Evolutionary conservation across 148 eudicot genomes (phyloP).

Genomic region (Mesembryanthemum crystallinum): DNA sequence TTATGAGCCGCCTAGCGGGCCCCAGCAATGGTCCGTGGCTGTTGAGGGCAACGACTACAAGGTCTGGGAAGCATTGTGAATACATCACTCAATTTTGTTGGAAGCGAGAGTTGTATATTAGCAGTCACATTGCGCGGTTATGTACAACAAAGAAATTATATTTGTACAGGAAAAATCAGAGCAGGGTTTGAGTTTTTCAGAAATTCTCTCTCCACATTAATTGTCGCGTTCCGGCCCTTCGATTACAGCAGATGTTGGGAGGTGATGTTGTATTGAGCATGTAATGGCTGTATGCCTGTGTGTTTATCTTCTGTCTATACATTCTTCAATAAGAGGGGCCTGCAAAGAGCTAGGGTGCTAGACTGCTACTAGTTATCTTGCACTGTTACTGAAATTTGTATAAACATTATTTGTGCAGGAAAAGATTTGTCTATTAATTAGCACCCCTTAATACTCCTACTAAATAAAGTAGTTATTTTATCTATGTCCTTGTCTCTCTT

Average conservation of each 20-base stretch:
- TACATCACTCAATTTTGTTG: background rate
- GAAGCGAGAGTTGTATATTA: slow-evolving; percentile 13
- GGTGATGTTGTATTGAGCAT: background rate
- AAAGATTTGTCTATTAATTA: too few species aligned
- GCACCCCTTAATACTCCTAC: too few species aligned
- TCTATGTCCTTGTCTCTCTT: too few species aligned
- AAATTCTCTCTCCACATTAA: slow-evolving; percentile 5
- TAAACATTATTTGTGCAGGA: too few species aligned
- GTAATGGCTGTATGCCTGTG: background rate
- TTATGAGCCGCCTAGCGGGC: slow-evolving; percentile 62
- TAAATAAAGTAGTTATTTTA: too few species aligned
- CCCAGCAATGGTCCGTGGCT: slow-evolving; percentile 64
- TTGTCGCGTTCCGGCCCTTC: background rate
- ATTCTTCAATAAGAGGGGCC: slow-evolving; percentile 5
- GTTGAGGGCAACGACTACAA: slow-evolving; percentile 75
- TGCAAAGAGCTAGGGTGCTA: background rate
- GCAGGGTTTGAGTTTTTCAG: background rate
- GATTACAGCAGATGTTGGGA: background rate
- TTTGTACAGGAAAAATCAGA: background rate
- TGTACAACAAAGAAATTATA: background rate
- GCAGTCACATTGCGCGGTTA: background rate
- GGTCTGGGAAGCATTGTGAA: slow-evolving; percentile 75
- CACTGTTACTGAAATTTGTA: too few species aligned
- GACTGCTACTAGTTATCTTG: too few species aligned
- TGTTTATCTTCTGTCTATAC: background rate